Evolutionary conservation across 1,284 basidiomycete species (phyloP).

Genomic region (Malassezia pachydermatis): DNA sequence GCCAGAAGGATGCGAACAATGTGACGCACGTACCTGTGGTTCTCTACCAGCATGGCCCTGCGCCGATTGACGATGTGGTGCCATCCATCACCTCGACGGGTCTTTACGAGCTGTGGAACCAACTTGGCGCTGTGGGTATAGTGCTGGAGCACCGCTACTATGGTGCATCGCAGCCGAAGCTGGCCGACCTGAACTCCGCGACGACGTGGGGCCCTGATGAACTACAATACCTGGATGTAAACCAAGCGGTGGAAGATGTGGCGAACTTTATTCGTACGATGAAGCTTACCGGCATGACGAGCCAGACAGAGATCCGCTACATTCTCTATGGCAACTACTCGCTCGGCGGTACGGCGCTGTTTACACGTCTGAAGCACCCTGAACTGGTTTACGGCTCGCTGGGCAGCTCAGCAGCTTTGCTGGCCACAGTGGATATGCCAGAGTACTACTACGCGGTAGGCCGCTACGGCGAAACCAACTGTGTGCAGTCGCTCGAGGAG

Average conservation of each 20-base stretch:
- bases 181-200: constrained; percentile 60
- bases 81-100: too few relatives aligned
- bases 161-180: constrained; percentile 68
- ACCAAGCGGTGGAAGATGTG: constrained; percentile 79
- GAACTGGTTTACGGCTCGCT: constrained; percentile 82
- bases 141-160: constrained; percentile 60
- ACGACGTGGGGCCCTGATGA: constrained; percentile 47
- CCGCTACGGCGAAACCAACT: constrained; percentile 61
- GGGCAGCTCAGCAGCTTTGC: constrained; percentile 55
- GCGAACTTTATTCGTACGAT: constrained; percentile 78
- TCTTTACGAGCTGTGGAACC: constrained; percentile 49
- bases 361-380: constrained; percentile 77
- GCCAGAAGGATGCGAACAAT: constrained; percentile 21
- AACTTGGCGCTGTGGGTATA: constrained; percentile 72
- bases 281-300: constrained; percentile 61
- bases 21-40: constrained; percentile 44
- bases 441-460: constrained; percentile 57
- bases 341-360: constrained; percentile 83
- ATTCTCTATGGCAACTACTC: constrained; percentile 78
- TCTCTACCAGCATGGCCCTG: constrained; percentile 48
- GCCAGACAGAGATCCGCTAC: constrained; percentile 56
- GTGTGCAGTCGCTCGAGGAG: constrained; percentile 61
- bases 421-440: constrained; percentile 45
- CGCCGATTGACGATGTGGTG: constrained; percentile 33
- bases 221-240: constrained; percentile 72